Percentiles rank a stretch among this genome's conserved stretches.
Evolutionary conservation across 176 grass and related monocot genomes (phyloP).

Genomic region (Phyllostachys edulis): DNA sequence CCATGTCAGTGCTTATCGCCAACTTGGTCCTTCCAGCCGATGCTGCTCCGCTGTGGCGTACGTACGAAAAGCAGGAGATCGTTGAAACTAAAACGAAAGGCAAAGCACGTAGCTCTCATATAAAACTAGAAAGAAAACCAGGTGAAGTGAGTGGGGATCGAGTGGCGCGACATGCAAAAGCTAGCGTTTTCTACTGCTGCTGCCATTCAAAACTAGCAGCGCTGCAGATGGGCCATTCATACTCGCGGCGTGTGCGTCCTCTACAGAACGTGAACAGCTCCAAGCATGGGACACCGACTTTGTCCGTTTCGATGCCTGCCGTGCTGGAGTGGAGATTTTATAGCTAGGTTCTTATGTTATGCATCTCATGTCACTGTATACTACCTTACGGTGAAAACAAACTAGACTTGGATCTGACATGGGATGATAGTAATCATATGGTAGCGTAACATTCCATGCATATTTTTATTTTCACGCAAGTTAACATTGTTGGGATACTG

Average conservation of each 20-base stretch:
- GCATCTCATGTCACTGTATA: neutral
- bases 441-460: too few species aligned
- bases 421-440: too few species aligned
- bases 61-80: neutral
- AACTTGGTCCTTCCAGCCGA: neutral
- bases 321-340: neutral
- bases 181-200: neutral
- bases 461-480: neutral
- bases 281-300: neutral
- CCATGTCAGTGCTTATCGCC: neutral
- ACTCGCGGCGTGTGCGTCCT: neutral
- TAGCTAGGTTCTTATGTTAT: neutral
- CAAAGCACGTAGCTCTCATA: neutral
- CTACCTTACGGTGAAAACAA: too few species aligned
- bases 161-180: neutral
- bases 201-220: neutral
- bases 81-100: neutral
- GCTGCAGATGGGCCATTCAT: neutral
- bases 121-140: neutral
- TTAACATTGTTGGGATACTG: too few species aligned
- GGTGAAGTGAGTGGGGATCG: neutral
- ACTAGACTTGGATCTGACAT: neutral
- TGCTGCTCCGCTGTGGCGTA: neutral
- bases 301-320: neutral
- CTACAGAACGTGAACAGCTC: neutral